phyloP scores from a whole-genome alignment of 805 yeast genomes.

The Saturnispora halmiae region DNA sequence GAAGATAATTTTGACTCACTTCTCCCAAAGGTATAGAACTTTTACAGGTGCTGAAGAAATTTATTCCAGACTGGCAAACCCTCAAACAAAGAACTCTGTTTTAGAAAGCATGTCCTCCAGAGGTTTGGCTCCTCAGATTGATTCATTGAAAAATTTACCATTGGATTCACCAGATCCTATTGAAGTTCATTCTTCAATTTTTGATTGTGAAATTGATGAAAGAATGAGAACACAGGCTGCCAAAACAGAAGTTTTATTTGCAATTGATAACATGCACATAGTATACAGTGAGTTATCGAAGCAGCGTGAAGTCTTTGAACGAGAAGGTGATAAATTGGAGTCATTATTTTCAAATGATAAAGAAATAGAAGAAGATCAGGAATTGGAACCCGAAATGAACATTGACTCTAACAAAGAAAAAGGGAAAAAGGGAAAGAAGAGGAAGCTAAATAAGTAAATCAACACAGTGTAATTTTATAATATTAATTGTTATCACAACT shows the following conservation, averaged over 20 bases:
- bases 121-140: constrained; percentile 16
- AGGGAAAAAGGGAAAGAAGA: constrained; percentile 6
- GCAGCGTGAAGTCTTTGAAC: constrained; percentile 24
- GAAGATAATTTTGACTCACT: constrained; percentile 75
- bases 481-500: no score
- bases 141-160: not conserved
- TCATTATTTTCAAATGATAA: constrained; percentile 21
- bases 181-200: constrained; percentile 20
- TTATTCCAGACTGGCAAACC: constrained; percentile 18
- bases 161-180: constrained; percentile 17
- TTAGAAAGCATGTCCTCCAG: constrained; percentile 11
- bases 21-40: constrained; percentile 79
- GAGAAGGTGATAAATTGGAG: constrained; percentile 24
- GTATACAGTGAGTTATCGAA: constrained; percentile 35
- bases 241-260: constrained; percentile 34
- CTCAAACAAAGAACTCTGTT: constrained; percentile 13
- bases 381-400: not conserved
- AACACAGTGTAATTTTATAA: no score
- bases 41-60: constrained; percentile 26
- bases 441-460: no score
- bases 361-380: constrained; percentile 11
- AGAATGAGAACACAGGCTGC: constrained; percentile 21
- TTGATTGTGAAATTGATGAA: constrained; percentile 11
- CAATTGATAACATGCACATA: constrained; percentile 59
- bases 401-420: not conserved